Evolutionary conservation across 75 land plant species (phyloP), one percentile per base, ranked within the genome.

Genomic region (Pinus taeda): DNA sequence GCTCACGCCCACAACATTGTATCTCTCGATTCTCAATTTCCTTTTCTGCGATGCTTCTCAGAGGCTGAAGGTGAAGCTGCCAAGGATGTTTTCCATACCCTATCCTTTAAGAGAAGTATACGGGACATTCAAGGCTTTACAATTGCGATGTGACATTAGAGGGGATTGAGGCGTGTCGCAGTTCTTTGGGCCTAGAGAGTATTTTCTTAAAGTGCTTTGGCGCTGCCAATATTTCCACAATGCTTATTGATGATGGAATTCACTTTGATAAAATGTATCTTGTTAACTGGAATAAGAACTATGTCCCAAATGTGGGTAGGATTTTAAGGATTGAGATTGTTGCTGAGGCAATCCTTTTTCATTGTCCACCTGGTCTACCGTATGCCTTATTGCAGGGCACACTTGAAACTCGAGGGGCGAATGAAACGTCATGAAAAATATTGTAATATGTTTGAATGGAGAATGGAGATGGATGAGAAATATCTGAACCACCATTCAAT

Each of bases 41-140:
- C n/a, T n/a, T n/a, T n/a, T n/a, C n/a, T n/a, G n/a, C n/a, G n/a
- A n/a, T n/a, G n/a, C n/a, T n/a, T n/a, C n/a, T n/a, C n/a, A n/a
- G n/a, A n/a, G n/a, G n/a, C n/a, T n/a, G n/a, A n/a, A n/a, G n/a
- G n/a, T n/a, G n/a, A n/a, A n/a, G n/a, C n/a, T n/a, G n/a, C n/a
- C n/a, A n/a, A n/a, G n/a, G n/a, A n/a, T n/a, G n/a, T n/a, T n/a
- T n/a, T n/a, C n/a, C n/a, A n/a, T n/a, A n/a, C n/a, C n/a, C n/a
- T n/a, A n/a, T n/a, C n/a, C n/a, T n/a, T n/a, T n/a, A n/a, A 97
- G 99, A 92, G 99, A 80, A 92, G 90, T 69, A 78, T 97, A 78
- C 83, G 83, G 79, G 93, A 97, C 36, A 84, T 97, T 75, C 92
- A 63, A 80, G 71, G 53, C 80, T 97, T n/a, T 97, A 94, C 80